Evolutionary conservation across 306 rosid genomes (phyloP).

Genomic region (Senna siamea): DNA sequence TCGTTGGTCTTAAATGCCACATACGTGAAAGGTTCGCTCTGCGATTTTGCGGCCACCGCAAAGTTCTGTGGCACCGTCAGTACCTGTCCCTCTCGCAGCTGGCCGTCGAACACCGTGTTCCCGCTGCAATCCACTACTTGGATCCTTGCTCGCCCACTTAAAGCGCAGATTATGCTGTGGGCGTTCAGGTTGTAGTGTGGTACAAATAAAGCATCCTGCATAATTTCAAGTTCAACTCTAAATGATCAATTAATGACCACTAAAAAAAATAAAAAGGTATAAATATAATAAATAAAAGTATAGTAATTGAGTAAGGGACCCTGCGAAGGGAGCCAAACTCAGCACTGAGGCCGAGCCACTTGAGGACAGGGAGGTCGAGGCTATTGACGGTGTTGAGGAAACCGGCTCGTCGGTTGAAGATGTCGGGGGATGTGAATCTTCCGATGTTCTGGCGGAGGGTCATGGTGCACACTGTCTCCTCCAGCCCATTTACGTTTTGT

Average conservation of each 20-base stretch:
- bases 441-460: conserved; percentile 53
- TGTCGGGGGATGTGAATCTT: conserved; percentile 45
- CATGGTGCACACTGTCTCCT: conserved; percentile 54
- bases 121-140: conserved; percentile 70
- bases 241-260: too few species aligned
- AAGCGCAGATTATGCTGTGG: conserved; percentile 46
- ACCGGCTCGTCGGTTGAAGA: conserved; percentile 52
- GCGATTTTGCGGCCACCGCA: conserved; percentile 48
- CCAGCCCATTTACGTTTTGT: conserved; percentile 39
- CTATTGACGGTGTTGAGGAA: conserved; percentile 47
- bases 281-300: too few species aligned
- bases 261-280: too few species aligned
- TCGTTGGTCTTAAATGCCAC: conserved; percentile 65
- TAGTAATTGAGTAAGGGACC: too few species aligned
- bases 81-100: conserved; percentile 46
- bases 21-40: conserved; percentile 48
- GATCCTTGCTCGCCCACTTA: conserved; percentile 50
- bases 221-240: too few species aligned
- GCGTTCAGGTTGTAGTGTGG: conserved; percentile 75
- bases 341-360: conserved; percentile 51
- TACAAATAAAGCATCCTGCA: conserved; percentile 50
- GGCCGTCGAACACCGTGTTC: conserved; percentile 43
- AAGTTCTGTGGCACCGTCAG: conserved; percentile 66
- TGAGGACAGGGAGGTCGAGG: conserved; percentile 47
- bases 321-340: conserved; percentile 45